These are phyloP conservation scores for Craterostigma plantagineum DNA, from an alignment of 257 asterid genomes.

Conservation along the genomic window DNA sequence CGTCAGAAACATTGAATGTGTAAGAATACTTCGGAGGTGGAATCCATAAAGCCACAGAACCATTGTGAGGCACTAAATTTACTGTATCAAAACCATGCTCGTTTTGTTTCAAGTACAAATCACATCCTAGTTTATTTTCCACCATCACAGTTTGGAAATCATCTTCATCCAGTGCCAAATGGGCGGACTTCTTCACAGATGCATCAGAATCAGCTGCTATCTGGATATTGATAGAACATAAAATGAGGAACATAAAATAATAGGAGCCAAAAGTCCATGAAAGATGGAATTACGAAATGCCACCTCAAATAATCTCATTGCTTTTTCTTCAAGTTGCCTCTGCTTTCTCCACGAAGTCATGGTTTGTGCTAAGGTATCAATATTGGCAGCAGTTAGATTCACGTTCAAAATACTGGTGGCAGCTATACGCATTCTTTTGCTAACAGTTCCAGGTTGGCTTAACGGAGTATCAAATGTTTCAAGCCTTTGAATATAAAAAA, in stretches of 20 bases:
- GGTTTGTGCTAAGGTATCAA: constrained; percentile 60
- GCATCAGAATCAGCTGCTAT: constrained; percentile 41
- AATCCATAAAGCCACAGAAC: constrained; percentile 44
- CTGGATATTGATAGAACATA: constrained; percentile 22
- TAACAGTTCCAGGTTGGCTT: constrained; percentile 44
- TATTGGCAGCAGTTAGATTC: constrained; percentile 75
- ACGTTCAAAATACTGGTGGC: constrained; percentile 72
- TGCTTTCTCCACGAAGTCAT: constrained; percentile 80
- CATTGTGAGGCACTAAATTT: constrained; percentile 35
- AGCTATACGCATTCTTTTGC: constrained; percentile 72
- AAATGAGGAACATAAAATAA: constrained; percentile 11
- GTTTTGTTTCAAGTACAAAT: constrained; percentile 46
- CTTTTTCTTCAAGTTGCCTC: constrained; percentile 86
- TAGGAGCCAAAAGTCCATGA: constrained; percentile 4
- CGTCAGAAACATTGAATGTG: constrained; percentile 70
- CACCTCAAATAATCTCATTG: constrained; percentile 57
- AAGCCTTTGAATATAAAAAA: constrained; percentile 37
- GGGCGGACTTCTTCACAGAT: constrained; percentile 28
- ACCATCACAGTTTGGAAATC: constrained; percentile 65
- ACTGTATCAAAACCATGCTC: constrained; percentile 33
- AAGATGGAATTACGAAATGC: constrained; percentile 5
- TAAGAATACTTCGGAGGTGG: constrained; percentile 96
- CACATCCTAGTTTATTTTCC: constrained; percentile 95
- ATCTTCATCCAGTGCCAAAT: constrained; percentile 74
- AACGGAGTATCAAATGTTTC: constrained; percentile 67